These are phyloP conservation scores for Ogataea chonburiensis DNA, from an alignment of 805 yeast genomes.

Conservation along the genomic window DNA sequence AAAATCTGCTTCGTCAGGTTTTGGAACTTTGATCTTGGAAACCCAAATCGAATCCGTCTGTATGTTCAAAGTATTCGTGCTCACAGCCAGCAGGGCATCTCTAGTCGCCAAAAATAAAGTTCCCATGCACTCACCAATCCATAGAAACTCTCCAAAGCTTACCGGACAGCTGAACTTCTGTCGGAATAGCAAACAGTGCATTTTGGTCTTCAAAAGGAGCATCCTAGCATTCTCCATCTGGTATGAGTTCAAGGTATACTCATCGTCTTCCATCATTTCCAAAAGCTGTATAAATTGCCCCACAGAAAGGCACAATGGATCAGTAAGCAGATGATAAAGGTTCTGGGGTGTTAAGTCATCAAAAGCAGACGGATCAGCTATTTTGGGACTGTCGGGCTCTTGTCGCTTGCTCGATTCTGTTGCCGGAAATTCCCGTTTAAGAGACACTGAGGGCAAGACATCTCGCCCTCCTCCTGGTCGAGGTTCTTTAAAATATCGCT, in stretches of 20 bases:
- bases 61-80: not conserved
- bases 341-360: not conserved
- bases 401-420: not conserved
- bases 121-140: constrained; percentile 4
- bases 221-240: constrained; percentile 3
- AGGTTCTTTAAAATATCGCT: constrained; percentile 18
- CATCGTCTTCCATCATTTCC: not conserved
- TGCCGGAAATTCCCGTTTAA: not conserved
- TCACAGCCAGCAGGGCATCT: constrained; percentile 5
- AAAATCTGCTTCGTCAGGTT: not conserved
- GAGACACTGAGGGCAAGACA: not conserved
- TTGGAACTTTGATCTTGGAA: not conserved
- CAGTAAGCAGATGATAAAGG: not conserved
- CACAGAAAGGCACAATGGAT: constrained; percentile 1
- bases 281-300: not conserved
- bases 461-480: not conserved
- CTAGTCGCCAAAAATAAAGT: constrained; percentile 5
- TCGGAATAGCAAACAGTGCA: constrained; percentile 5
- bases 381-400: not conserved
- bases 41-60: constrained; percentile 2
- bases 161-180: constrained; percentile 2
- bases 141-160: constrained; percentile 5
- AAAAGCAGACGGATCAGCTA: not conserved
- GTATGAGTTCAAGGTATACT: not conserved
- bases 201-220: constrained; percentile 7